Percentiles rank a stretch among this genome's conserved stretches.
Conservation (phyloP, 116 monocot genomes). For the Phalaenopsis hybrid region DNA sequence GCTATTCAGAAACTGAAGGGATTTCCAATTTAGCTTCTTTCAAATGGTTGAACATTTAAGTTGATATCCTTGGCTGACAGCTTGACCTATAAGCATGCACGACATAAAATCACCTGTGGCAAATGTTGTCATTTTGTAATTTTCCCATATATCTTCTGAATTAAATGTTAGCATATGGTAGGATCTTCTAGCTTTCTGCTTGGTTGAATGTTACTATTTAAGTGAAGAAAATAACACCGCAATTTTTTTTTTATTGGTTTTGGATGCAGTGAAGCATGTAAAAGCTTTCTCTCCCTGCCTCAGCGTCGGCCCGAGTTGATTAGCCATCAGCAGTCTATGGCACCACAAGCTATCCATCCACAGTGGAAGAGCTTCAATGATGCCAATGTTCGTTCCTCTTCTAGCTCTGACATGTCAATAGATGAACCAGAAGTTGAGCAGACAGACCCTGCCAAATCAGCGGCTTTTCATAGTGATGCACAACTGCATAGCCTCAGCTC, state of each 20-base stretch:
- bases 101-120: not conserved
- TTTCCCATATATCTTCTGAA: not conserved
- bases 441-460: not conserved
- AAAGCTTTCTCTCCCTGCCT: conserved; percentile 61
- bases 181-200: not conserved
- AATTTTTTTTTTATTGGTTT: conserved; percentile 9
- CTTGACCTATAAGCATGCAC: not conserved
- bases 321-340: conserved; percentile 19
- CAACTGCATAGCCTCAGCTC: not conserved
- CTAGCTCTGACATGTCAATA: conserved; percentile 93
- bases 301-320: conserved; percentile 61
- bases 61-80: conserved; percentile 1
- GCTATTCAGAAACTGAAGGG: no score
- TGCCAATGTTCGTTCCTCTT: conserved; percentile 54
- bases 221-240: not conserved
- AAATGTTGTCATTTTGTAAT: not conserved
- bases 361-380: conserved; percentile 50
- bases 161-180: not conserved
- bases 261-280: conserved; percentile 77
- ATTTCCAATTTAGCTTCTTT: not conserved
- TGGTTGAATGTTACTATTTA: not conserved
- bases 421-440: conserved; percentile 55
- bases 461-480: not conserved
- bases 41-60: not conserved
- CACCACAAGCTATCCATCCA: conserved; percentile 15